Percentiles rank a stretch among this genome's conserved stretches.
phyloP scores from a whole-genome alignment of 139 green algal genomes.

The Axilococcus clingmanii region DNA sequence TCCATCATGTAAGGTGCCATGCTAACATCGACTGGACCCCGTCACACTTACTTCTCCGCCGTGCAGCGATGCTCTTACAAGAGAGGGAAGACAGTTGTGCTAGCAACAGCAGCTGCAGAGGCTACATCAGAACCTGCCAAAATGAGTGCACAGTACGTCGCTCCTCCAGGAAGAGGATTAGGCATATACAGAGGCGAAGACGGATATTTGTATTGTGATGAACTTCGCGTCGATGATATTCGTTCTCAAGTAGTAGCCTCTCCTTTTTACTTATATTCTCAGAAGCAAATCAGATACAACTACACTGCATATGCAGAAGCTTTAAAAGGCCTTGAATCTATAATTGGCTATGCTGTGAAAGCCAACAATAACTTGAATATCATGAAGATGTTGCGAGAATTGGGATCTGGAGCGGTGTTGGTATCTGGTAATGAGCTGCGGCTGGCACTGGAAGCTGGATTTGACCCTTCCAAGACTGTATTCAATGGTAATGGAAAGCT shows the following conservation, averaged over 20 bases:
- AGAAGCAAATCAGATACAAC: slow-evolving; percentile 51
- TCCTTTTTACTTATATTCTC: slow-evolving; percentile 93
- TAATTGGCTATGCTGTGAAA: slow-evolving; percentile 96
- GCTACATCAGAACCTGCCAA: slow-evolving; percentile 2
- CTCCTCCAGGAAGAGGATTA: slow-evolving; percentile 14
- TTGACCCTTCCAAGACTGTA: slow-evolving; percentile 72
- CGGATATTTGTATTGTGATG: slow-evolving; percentile 88
- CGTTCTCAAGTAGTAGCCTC: slow-evolving; percentile 44
- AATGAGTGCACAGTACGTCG: slow-evolving; percentile 6
- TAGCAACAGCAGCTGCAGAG: background rate
- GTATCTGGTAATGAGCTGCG: slow-evolving; percentile 93
- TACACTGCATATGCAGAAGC: slow-evolving; percentile 75
- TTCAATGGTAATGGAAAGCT: slow-evolving; percentile 97
- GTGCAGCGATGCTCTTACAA: too few relatives aligned
- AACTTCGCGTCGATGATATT: slow-evolving; percentile 76
- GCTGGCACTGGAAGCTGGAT: slow-evolving; percentile 73
- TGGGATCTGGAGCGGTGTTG: slow-evolving; percentile 82
- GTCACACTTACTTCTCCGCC: too few relatives aligned
- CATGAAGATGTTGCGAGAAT: slow-evolving; percentile 47
- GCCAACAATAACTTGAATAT: slow-evolving; percentile 97
- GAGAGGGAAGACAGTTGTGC: too few relatives aligned
- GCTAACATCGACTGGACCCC: too few relatives aligned
- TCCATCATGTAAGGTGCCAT: too few relatives aligned
- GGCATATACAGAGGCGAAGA: slow-evolving; percentile 72
- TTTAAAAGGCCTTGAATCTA: slow-evolving; percentile 70